phyloP scores from a whole-genome alignment of 257 asterid species.

The Craterostigma plantagineum region DNA sequence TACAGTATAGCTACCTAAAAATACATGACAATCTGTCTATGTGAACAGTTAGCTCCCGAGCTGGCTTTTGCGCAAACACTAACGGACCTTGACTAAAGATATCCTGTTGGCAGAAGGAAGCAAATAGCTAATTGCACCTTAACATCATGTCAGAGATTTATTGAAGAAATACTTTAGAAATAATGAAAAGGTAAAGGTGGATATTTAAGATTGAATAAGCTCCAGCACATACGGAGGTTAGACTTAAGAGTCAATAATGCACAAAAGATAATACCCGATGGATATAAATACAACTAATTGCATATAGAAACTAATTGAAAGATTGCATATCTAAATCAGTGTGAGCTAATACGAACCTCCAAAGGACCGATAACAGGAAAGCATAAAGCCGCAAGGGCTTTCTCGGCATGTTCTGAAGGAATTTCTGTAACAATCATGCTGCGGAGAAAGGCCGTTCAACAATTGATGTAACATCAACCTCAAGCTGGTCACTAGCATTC shows the following conservation, averaged over 20 bases:
- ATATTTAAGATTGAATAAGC: too few relatives aligned
- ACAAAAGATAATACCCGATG: too few relatives aligned
- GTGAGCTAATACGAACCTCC: constrained; percentile 63
- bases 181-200: too few relatives aligned
- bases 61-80: constrained; percentile 63
- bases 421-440: constrained; percentile 90
- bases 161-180: too few relatives aligned
- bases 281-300: too few relatives aligned
- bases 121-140: constrained; percentile 12
- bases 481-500: constrained; percentile 7
- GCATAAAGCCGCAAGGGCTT: constrained; percentile 81
- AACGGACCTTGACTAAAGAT: constrained; percentile 71
- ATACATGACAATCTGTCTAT: constrained; percentile 87
- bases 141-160: constrained; percentile 5
- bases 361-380: constrained; percentile 62
- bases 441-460: constrained; percentile 19
- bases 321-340: constrained; percentile 9
- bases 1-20: constrained; percentile 40
- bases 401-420: constrained; percentile 90
- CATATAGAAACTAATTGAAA: too few relatives aligned
- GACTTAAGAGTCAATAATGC: too few relatives aligned
- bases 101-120: constrained; percentile 43
- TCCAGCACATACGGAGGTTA: too few relatives aligned
- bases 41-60: constrained; percentile 92
- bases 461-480: constrained; percentile 14